phyloP scores from a whole-genome alignment of 2,329 filamentous ascomycete genomes.

The Diplocarpon mali region DNA sequence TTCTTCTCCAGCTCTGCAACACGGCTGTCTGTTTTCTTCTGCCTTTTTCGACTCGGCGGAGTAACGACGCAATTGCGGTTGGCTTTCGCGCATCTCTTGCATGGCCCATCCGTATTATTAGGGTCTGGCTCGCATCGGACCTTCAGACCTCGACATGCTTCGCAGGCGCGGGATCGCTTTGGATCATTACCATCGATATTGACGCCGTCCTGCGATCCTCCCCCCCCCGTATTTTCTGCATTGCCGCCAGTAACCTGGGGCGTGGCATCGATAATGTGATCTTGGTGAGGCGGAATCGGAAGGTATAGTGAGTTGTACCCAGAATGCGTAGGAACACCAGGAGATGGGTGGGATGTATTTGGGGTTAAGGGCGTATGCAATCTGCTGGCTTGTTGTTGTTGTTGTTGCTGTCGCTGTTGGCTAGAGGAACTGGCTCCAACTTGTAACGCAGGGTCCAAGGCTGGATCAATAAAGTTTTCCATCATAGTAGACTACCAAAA shows the following conservation, averaged over 20 bases:
- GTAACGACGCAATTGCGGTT: conserved; percentile 31
- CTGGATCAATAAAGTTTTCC: too few relatives aligned
- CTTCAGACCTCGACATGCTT: conserved; percentile 33
- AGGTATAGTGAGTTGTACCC: background rate
- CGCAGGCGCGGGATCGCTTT: conserved; percentile 31
- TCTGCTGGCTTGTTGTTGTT: background rate
- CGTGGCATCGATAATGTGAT: conserved; percentile 13
- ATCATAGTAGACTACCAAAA: too few relatives aligned
- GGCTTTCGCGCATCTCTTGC: conserved; percentile 31
- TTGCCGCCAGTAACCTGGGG: conserved; percentile 16
- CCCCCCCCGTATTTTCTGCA: conserved; percentile 1
- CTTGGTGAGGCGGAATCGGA: conserved; percentile 8
- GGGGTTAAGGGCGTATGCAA: conserved; percentile 8
- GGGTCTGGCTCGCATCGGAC: conserved; percentile 31
- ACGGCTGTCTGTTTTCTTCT: conserved; percentile 34
- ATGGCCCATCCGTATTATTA: conserved; percentile 27
- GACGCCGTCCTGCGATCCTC: conserved; percentile 12
- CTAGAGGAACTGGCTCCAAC: background rate
- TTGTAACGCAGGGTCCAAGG: too few relatives aligned
- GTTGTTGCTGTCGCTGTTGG: conserved; percentile 4
- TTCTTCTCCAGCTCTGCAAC: conserved; percentile 35
- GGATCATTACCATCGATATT: conserved; percentile 17
- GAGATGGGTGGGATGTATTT: conserved; percentile 5
- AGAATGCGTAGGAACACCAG: too few relatives aligned
- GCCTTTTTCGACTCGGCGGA: conserved; percentile 31